A percentile compares a stretch with the other conserved stretches of the same genome.
Conservation (phyloP, 768 basidiomycete species). For the Candolleomyces eurysporus region DNA sequence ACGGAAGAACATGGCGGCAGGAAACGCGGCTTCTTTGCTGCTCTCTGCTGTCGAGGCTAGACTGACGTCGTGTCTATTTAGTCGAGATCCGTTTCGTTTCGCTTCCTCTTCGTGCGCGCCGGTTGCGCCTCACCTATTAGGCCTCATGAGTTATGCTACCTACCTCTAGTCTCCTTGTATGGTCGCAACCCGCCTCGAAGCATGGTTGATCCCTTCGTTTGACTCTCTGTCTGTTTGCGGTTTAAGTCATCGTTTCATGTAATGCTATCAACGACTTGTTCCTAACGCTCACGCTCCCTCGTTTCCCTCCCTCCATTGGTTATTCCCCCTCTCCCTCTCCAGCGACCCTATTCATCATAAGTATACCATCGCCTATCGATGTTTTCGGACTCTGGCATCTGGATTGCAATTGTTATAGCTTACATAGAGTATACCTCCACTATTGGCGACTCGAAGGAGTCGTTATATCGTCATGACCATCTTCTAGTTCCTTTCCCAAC, state of each 20-base stretch:
- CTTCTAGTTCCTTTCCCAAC: background rate
- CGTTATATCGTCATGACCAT: background rate
- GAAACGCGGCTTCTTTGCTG: constrained; percentile 59
- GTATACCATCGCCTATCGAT: background rate
- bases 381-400: background rate
- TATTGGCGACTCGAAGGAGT: background rate
- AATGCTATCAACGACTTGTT: constrained; percentile 6
- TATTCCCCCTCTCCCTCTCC: background rate
- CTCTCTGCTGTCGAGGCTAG: constrained; percentile 69
- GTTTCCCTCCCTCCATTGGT: background rate
- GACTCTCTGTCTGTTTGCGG: background rate
- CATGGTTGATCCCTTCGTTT: constrained; percentile 2
- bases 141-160: constrained; percentile 1
- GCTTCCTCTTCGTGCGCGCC: constrained; percentile 22
- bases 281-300: constrained; percentile 11
- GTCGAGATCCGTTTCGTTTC: background rate
- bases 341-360: background rate
- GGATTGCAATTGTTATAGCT: constrained; percentile 3
- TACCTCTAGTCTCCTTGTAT: background rate
- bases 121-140: constrained; percentile 24
- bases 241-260: constrained; percentile 1
- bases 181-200: constrained; percentile 2
- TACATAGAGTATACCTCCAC: constrained; percentile 8
- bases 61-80: background rate
- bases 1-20: constrained; percentile 65